Conservation (phyloP, 139 green algal genomes). For the Raphidocelis subcapitata region DNA sequence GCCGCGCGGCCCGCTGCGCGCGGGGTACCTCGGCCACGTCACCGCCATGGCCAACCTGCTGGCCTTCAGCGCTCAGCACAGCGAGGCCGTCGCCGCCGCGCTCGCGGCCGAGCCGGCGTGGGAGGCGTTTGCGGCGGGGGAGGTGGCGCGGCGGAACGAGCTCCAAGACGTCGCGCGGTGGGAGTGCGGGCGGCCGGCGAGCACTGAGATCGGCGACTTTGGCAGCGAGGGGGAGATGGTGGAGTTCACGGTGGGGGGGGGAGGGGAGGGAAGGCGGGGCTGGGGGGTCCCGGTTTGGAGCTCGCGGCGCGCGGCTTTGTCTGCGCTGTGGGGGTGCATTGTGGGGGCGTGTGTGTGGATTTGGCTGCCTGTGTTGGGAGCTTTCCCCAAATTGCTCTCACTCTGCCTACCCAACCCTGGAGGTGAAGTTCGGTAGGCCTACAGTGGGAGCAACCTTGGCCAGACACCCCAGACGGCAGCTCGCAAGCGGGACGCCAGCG, state of each 20-base stretch:
- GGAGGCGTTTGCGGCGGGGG: slow-evolving; percentile 37
- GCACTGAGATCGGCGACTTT: slow-evolving; percentile 21
- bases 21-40: slow-evolving; percentile 81
- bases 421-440: too few relatives aligned
- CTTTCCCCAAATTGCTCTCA: too few relatives aligned
- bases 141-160: slow-evolving; percentile 38
- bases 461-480: too few relatives aligned
- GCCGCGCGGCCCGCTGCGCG: slow-evolving; percentile 47
- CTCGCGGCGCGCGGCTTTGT: too few relatives aligned
- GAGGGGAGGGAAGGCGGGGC: neutral
- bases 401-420: too few relatives aligned
- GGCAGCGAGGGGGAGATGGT: slow-evolving; percentile 1
- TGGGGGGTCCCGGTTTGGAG: too few relatives aligned
- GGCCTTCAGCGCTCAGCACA: neutral
- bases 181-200: slow-evolving; percentile 54
- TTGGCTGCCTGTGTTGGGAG: too few relatives aligned
- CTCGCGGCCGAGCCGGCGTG: slow-evolving; percentile 41
- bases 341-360: too few relatives aligned
- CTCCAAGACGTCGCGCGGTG: slow-evolving; percentile 53
- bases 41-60: slow-evolving; percentile 66
- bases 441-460: too few relatives aligned
- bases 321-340: too few relatives aligned
- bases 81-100: slow-evolving; percentile 23
- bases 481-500: too few relatives aligned
- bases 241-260: neutral